Conservation (phyloP, 495 filamentous ascomycete genomes). For the Penicillium diatomitis region DNA sequence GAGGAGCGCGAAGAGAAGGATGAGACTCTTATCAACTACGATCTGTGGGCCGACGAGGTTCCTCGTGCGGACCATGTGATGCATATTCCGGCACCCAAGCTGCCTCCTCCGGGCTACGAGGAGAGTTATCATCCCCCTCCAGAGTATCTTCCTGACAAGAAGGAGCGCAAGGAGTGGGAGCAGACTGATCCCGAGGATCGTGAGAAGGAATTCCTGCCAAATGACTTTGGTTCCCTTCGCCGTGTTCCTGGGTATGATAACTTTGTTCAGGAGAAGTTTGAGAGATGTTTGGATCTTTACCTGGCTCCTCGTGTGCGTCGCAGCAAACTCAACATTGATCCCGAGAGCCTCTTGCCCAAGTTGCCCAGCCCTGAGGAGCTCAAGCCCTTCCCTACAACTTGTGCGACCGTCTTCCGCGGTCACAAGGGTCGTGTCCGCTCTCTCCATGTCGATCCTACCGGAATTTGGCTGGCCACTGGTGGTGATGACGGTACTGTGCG, state of each 20-base stretch:
- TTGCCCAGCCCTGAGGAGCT: constrained; percentile 90
- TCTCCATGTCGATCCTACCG: constrained; percentile 67
- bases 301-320: constrained; percentile 85
- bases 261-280: constrained; percentile 91
- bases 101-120: constrained; percentile 88
- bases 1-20: constrained; percentile 64
- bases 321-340: constrained; percentile 94
- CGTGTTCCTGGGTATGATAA: constrained; percentile 88
- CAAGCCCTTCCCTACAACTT: constrained; percentile 84
- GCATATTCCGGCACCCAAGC: constrained; percentile 94
- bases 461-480: constrained; percentile 75
- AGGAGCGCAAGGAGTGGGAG: constrained; percentile 84
- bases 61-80: constrained; percentile 77
- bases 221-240: constrained; percentile 70
- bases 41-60: constrained; percentile 90
- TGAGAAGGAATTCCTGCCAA: constrained; percentile 79
- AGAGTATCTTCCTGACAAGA: constrained; percentile 81
- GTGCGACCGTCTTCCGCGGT: constrained; percentile 72
- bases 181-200: constrained; percentile 81
- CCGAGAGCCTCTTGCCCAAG: constrained; percentile 85
- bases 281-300: constrained; percentile 90
- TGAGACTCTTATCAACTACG: constrained; percentile 65
- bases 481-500: constrained; percentile 91
- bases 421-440: constrained; percentile 85
- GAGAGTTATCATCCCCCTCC: constrained; percentile 93